phyloP scores from a whole-genome alignment of 1,284 basidiomycete genomes.

The Meira miltonrushii region DNA sequence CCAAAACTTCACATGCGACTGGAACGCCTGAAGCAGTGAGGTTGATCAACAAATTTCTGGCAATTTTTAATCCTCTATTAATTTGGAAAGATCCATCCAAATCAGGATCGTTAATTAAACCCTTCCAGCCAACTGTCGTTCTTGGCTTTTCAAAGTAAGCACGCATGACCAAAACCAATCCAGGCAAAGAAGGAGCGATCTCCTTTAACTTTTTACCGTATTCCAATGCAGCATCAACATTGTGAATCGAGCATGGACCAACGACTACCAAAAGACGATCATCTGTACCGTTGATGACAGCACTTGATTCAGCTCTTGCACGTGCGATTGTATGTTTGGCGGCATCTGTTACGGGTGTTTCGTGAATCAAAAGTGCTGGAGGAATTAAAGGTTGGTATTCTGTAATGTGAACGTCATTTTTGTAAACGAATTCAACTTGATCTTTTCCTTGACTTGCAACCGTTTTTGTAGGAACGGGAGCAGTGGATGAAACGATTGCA shows the following conservation, averaged over 20 bases:
- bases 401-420: conserved; percentile 45
- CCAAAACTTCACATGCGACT: conserved; percentile 88
- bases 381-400: conserved; percentile 51
- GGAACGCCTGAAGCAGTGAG: conserved; percentile 82
- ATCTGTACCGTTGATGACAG: conserved; percentile 46
- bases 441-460: neutral
- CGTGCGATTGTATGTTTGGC: conserved; percentile 40
- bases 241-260: conserved; percentile 95
- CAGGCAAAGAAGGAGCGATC: conserved; percentile 55
- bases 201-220: conserved; percentile 63
- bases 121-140: conserved; percentile 73
- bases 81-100: conserved; percentile 92
- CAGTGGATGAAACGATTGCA: neutral
- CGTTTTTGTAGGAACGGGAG: neutral
- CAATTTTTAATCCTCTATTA: conserved; percentile 74
- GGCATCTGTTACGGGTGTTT: conserved; percentile 38
- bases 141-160: conserved; percentile 61
- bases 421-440: conserved; percentile 25
- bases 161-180: conserved; percentile 54
- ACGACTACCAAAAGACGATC: conserved; percentile 52
- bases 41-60: conserved; percentile 81
- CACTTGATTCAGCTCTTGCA: conserved; percentile 33
- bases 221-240: conserved; percentile 77
- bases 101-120: conserved; percentile 66
- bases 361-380: conserved; percentile 43